A percentile compares a stretch with the other conserved stretches of the same genome.
These are phyloP conservation scores for Verticillium isaacii DNA, from an alignment of 2,329 filamentous ascomycete genomes.

Conservation along the genomic window DNA sequence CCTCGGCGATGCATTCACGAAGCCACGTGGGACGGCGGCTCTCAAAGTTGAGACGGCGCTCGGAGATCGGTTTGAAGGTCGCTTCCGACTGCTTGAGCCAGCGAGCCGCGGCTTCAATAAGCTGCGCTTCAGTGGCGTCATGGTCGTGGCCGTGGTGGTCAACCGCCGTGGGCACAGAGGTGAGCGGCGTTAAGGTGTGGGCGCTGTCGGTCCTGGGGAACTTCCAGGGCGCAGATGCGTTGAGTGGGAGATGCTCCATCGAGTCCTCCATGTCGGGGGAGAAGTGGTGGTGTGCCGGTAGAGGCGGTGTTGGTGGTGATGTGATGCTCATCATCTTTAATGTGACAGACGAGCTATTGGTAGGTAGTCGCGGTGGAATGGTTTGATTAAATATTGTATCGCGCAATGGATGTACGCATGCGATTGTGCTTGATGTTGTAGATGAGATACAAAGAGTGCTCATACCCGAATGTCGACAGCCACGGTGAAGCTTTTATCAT, in stretches of 20 bases:
- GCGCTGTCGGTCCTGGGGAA: slow-evolving; percentile 1
- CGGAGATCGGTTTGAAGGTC: slow-evolving; percentile 34
- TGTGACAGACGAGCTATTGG: not conserved
- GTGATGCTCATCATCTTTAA: not conserved
- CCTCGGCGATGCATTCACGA: slow-evolving; percentile 51
- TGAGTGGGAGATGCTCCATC: not conserved
- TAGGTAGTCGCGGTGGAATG: not conserved
- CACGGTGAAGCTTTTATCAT: not conserved
- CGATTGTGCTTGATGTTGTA: not conserved
- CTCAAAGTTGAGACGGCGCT: slow-evolving; percentile 51
- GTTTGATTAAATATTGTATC: too few species aligned
- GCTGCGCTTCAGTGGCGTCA: not conserved
- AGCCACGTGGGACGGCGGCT: slow-evolving; percentile 46
- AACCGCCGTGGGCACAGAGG: not conserved
- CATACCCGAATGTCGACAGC: too few species aligned
- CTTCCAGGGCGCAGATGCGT: not conserved
- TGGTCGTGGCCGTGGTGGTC: not conserved
- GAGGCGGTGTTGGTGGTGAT: slow-evolving; percentile 1
- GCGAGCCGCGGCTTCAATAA: not conserved
- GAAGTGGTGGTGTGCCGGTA: not conserved
- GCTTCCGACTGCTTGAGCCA: slow-evolving; percentile 3
- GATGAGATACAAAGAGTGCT: not conserved
- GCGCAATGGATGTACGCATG: too few species aligned
- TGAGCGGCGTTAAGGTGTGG: slow-evolving; percentile 1
- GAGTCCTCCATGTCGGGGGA: not conserved